Percentiles rank a stretch among this genome's conserved stretches.
Evolutionary conservation across 352 stramenopile species (phyloP).

Genomic region (Ophiocytium majus): DNA sequence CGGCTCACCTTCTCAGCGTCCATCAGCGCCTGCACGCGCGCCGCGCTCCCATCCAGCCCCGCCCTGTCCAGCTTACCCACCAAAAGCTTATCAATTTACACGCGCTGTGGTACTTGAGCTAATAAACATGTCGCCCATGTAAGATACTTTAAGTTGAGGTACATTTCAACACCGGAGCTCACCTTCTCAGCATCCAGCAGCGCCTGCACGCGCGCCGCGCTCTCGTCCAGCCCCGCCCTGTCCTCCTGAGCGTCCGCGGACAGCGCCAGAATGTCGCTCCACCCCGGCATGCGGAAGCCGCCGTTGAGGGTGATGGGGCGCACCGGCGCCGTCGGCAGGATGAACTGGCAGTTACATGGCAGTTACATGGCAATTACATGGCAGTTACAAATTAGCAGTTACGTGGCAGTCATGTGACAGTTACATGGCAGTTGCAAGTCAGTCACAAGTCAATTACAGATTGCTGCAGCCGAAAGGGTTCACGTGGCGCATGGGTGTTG

Average conservation of each 20-base stretch:
- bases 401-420: too few relatives aligned
- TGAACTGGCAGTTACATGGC: too few relatives aligned
- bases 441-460: too few relatives aligned
- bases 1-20: slow-evolving; percentile 22
- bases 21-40: slow-evolving; percentile 14
- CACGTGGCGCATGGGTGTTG: slow-evolving; percentile 64
- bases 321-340: slow-evolving; percentile 59
- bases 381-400: too few relatives aligned
- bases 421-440: too few relatives aligned
- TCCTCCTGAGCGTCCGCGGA: slow-evolving; percentile 42
- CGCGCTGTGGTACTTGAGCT: too few relatives aligned
- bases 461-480: slow-evolving; percentile 70
- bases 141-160: too few relatives aligned
- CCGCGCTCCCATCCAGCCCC: slow-evolving; percentile 31
- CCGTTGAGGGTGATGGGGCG: slow-evolving; percentile 71
- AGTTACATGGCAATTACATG: too few relatives aligned
- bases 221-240: slow-evolving; percentile 31
- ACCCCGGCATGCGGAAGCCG: slow-evolving; percentile 68
- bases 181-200: slow-evolving; percentile 12
- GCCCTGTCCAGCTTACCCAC: too few relatives aligned
- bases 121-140: too few relatives aligned
- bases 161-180: too few relatives aligned
- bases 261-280: slow-evolving; percentile 65
- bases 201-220: slow-evolving; percentile 9
- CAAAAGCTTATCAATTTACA: too few relatives aligned